Percentiles rank a stretch among this genome's conserved stretches.
Evolutionary conservation across 1,284 basidiomycete genomes (phyloP).

Genomic region (Porodaedalea pini): DNA sequence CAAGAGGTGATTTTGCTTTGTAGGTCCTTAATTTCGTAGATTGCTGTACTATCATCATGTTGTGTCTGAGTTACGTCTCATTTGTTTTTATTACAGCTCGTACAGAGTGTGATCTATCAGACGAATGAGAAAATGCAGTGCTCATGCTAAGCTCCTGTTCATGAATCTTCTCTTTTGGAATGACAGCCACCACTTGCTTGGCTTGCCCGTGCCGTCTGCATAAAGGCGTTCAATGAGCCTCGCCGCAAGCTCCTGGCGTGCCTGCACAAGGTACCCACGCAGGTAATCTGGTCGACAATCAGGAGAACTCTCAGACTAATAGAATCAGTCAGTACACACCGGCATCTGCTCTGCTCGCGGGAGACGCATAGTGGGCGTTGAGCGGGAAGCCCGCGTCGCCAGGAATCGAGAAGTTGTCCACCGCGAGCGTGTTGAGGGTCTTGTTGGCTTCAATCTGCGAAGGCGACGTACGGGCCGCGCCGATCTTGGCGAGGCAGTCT

Average conservation of each 20-base stretch:
- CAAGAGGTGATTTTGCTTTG: constrained; percentile 35
- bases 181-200: constrained; percentile 99
- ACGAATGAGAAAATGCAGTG: neutral
- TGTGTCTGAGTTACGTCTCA: neutral
- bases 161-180: constrained; percentile 98
- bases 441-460: constrained; percentile 87
- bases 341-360: constrained; percentile 74
- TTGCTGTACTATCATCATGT: neutral
- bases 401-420: constrained; percentile 91
- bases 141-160: constrained; percentile 79
- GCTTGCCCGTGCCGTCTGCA: constrained; percentile 79
- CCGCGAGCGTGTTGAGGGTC: constrained; percentile 83
- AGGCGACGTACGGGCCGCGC: constrained; percentile 60
- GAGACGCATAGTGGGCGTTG: constrained; percentile 88
- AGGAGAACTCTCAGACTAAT: neutral
- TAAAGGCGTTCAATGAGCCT: constrained; percentile 89
- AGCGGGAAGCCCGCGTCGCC: constrained; percentile 95
- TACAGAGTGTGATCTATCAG: neutral
- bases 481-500: constrained; percentile 92
- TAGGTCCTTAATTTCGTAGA: constrained; percentile 7
- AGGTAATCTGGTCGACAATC: constrained; percentile 62
- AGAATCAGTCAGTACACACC: constrained; percentile 51
- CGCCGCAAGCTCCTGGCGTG: constrained; percentile 85
- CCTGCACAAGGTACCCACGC: constrained; percentile 88
- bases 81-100: neutral